phyloP scores from a whole-genome alignment of 2,329 filamentous ascomycete genomes.

The Penicillium sp. region DNA sequence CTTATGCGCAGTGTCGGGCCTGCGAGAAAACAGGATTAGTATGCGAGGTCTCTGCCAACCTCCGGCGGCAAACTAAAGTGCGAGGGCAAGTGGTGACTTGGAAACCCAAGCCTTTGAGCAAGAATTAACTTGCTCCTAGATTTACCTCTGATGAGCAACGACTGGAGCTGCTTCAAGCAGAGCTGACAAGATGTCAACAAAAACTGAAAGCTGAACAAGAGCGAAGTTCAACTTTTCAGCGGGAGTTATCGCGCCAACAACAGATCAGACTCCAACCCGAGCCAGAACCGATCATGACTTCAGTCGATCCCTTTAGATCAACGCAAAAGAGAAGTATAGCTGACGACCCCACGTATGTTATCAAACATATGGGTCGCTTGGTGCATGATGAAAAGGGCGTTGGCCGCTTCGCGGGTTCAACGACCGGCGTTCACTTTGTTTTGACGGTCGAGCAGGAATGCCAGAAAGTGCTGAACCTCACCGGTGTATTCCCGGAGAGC shows the following conservation, averaged over 20 bases:
- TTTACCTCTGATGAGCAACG: constrained; percentile 6
- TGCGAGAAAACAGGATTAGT: constrained; percentile 4
- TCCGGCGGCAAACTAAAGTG: constrained; percentile 11
- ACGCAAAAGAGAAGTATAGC: not conserved
- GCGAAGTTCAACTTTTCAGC: not conserved
- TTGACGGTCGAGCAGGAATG: constrained; percentile 8
- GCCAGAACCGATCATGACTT: not conserved
- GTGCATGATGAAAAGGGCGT: constrained; percentile 9
- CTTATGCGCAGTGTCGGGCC: constrained; percentile 4
- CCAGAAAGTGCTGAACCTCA: not conserved
- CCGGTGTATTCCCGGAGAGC: constrained; percentile 8
- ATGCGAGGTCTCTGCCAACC: constrained; percentile 5
- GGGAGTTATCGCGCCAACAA: not conserved
- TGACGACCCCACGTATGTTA: constrained; percentile 5
- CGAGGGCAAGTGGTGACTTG: constrained; percentile 3
- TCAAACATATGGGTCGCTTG: constrained; percentile 14
- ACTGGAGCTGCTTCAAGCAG: constrained; percentile 1
- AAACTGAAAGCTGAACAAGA: not conserved
- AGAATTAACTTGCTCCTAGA: not conserved
- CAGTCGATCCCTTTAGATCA: not conserved
- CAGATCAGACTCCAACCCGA: not conserved
- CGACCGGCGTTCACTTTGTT: constrained; percentile 14
- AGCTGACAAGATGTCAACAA: constrained; percentile 8
- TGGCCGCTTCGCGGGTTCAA: constrained; percentile 13
- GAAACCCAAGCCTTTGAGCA: not conserved